Evolutionary conservation across 179 eudicot species (phyloP), one percentile per base, ranked within the genome.

Genomic region (Monotropa hypopitys): DNA sequence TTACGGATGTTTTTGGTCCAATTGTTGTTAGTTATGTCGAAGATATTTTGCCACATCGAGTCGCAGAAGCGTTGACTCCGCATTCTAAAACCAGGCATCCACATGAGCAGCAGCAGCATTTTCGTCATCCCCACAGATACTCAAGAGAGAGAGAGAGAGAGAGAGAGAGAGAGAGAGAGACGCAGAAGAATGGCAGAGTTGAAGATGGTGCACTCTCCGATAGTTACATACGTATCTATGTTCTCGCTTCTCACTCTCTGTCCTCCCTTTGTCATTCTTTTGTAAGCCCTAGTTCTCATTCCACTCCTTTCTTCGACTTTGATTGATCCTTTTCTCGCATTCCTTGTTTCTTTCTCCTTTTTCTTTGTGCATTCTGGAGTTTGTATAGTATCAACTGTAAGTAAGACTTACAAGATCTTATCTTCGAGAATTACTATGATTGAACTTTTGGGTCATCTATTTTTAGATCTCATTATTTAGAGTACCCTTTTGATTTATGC

Each of bases 191-290:
- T 83, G 88, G 87, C 75, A 81, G 90, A 87, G 80, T 30, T 84
- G 68, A 87, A 85, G 82, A 88, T 85, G 85, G 97, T 92, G 49
- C 97, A 92, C 81, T 85, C 97, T 2, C 88, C 94, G 5, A 10
- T 88, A 73, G 84, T 94, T 47, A 94, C 98, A n/a, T 94, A 94
- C 75, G 81, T 49, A 33, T 92, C 97, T 21, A 87, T 95, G 90
- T 78, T 95, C 28, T 89, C 93, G 11, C 97, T 95, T 43, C 96
- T 95, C 59, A 80, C 97, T 28, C 83, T 91, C 26, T 93, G 98
- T 77, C 99, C 99, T 66, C 99, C 99, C 10, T 91, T 95, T 66
- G 99, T 95, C 26, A 91, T 95, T 81, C 92, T 95, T 15, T 78
- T 95, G 99, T 95, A 84, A 85, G 92, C 80, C 54, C 49, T 61